Base-by-base conservation (phyloP, 305 asterid species). In the Stenogyne calaminthoides region DNA sequence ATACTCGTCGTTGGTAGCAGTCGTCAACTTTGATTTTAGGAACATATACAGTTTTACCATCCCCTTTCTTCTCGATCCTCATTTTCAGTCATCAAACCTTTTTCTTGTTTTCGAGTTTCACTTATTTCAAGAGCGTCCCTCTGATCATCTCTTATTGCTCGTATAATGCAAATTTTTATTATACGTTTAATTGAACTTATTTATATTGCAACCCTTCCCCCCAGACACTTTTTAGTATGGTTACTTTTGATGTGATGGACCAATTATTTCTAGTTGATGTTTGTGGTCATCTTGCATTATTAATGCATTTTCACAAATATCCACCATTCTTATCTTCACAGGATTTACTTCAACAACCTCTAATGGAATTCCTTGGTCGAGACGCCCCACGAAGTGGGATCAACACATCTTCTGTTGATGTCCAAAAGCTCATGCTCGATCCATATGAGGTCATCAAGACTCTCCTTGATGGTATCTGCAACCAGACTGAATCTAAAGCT, bases 271-370 rank as follows among this genome's bases (percentile, higher is more conserved):
- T 55, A 25, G 49, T 60, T 69, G 60, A 34, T 40, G 70, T 32
- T 49, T 57, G 18, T 70, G 19, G 9, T 49, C 59, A 42, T 65
- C 65, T 44, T 57, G 73, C 70, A 19, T 10, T 58, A 16, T n/a
- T 42, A 64, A 36, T 32, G 11, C 72, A 51, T 56, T 27, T 34
- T 57, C 76, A 55, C 29, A 32, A 34, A 36, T 54, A 39, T 70
- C 54, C 5, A 4, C 61, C 71, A 12, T 25, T 36, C 29, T 57
- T 62, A 67, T 74, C 54, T 73, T 76, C 42, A 57, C 78, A 95
- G 99, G 97, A 88, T 78, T 66, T 86, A 37, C 88, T 95, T 68
- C 95, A 89, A 74, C 96, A 88, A 82, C 97, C 98, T 47, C 88
- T 89, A 39, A 51, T 86, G 84, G 87, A 85, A 64, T 77, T 89